Evolutionary conservation across 2,329 filamentous ascomycete genomes (phyloP), one percentile per base, ranked within the genome.

Genomic region (Colletotrichum aenigma): DNA sequence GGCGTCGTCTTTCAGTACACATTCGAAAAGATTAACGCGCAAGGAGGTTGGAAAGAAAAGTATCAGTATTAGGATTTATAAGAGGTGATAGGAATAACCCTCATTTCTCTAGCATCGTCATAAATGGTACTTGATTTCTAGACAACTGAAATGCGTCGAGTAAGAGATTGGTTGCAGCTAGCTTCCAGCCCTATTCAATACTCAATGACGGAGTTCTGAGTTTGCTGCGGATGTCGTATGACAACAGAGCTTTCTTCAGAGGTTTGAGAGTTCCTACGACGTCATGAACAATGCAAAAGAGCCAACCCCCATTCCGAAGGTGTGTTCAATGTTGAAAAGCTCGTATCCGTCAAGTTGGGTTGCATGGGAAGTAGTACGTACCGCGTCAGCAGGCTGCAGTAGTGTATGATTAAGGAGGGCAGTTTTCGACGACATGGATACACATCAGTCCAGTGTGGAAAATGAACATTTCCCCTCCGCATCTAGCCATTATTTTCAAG

Each of bases 51-150:
- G 10, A 10, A 13, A 21, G 38, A 4, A 3, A 13, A 12, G 6
- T 6, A 24, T 0, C n/a, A 52, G 12, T 1, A 52, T 21, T 0
- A 13, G 13, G 10, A 21, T 13, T 4, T 13, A 3, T 7, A 7
- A 52, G 43, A 52, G n/a, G 18, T 10, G 5, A 48, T 18, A 48
- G 5, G 0, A 12, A n/a, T 6, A 21, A 7, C 10, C 2, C 43
- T 7, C 43, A 24, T 4, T 52, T 52, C 0, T 52, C 43, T 21
- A 6, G 10, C 10, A 18, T 18, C 16, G 4, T 18, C 16, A 6
- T 43, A 9, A 18, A 43, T 18, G 36, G 36, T 3, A n/a, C 9
- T 48, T 48, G 18, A 12, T n/a, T 3, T 12, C 38, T 6, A 4
- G 18, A n/a, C 2, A n/a, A 48, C 5, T 48, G 18, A n/a, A 9